Conservation (phyloP, 768 basidiomycete genomes). For the Mrakia blollopis region DNA sequence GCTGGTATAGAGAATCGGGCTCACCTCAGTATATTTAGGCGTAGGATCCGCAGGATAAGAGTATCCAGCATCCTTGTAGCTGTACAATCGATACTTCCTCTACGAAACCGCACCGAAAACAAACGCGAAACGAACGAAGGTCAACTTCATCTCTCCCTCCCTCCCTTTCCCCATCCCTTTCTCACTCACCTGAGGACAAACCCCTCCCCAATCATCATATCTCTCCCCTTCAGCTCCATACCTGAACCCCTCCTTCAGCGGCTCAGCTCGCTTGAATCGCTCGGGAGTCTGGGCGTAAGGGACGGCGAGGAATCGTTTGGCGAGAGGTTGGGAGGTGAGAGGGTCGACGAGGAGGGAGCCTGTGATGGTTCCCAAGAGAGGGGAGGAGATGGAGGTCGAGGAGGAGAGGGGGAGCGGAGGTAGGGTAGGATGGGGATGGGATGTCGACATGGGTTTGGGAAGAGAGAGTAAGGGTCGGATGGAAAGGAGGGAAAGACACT, state of each 20-base stretch:
- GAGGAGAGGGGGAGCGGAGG: background rate
- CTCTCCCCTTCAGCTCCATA: conserved; percentile 4
- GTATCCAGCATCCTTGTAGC: background rate
- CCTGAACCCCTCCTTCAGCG: background rate
- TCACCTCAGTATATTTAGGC: background rate
- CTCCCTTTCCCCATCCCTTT: background rate
- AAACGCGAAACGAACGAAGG: background rate
- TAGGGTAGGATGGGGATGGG: background rate
- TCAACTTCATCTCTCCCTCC: background rate
- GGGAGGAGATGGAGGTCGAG: background rate
- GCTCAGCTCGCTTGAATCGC: background rate
- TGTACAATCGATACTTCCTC: conserved; percentile 5
- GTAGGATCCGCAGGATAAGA: background rate
- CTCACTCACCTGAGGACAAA: conserved; percentile 16
- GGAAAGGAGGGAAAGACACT: background rate
- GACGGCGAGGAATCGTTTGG: background rate
- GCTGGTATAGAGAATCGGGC: background rate
- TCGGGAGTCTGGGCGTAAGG: background rate
- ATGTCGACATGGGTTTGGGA: background rate
- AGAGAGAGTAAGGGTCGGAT: background rate
- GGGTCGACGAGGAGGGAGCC: conserved; percentile 21
- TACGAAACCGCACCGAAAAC: background rate
- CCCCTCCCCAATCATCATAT: conserved; percentile 8
- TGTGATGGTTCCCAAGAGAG: background rate
- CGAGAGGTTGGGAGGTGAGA: background rate